Evolutionary conservation across 768 basidiomycete species (phyloP).

Genomic region (Fomitopsis pulvina): DNA sequence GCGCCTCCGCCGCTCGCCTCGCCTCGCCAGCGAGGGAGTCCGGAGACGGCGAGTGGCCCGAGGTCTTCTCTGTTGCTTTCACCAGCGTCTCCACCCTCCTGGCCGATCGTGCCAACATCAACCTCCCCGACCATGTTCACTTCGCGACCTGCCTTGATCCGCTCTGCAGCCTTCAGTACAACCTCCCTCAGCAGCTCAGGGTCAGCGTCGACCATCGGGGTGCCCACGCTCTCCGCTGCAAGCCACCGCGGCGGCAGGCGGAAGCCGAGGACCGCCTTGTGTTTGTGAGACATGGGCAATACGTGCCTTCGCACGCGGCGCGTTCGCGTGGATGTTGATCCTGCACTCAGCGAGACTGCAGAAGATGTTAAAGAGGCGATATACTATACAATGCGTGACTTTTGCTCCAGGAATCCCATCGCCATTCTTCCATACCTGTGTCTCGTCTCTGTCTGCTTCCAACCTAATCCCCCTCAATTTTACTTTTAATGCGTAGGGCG

Average conservation of each 20-base stretch:
- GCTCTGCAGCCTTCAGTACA: conserved; percentile 18
- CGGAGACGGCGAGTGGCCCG: conserved; percentile 15
- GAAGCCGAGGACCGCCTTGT: conserved; percentile 21
- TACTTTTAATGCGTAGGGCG: too few relatives aligned
- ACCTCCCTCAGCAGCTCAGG: conserved; percentile 16
- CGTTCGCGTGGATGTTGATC: too few relatives aligned
- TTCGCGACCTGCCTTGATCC: conserved; percentile 21
- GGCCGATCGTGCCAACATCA: conserved; percentile 10
- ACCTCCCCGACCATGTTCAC: conserved; percentile 11
- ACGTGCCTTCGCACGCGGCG: conserved; percentile 2
- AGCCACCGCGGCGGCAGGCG: conserved; percentile 24
- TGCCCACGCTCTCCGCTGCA: conserved; percentile 21
- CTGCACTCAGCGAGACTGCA: too few relatives aligned
- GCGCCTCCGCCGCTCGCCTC: conserved; percentile 11
- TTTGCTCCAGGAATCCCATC: too few relatives aligned
- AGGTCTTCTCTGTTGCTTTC: conserved; percentile 9
- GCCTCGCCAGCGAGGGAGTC: conserved; percentile 18
- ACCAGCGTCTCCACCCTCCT: conserved; percentile 11
- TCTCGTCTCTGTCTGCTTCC: too few relatives aligned
- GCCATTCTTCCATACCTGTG: too few relatives aligned
- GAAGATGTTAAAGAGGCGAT: too few relatives aligned
- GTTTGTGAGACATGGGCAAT: conserved; percentile 23
- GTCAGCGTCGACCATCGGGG: conserved; percentile 8
- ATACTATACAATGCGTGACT: too few relatives aligned
- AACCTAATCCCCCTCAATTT: too few relatives aligned